phyloP scores from a whole-genome alignment of 768 basidiomycete species.

The Suillus clintonianus region DNA sequence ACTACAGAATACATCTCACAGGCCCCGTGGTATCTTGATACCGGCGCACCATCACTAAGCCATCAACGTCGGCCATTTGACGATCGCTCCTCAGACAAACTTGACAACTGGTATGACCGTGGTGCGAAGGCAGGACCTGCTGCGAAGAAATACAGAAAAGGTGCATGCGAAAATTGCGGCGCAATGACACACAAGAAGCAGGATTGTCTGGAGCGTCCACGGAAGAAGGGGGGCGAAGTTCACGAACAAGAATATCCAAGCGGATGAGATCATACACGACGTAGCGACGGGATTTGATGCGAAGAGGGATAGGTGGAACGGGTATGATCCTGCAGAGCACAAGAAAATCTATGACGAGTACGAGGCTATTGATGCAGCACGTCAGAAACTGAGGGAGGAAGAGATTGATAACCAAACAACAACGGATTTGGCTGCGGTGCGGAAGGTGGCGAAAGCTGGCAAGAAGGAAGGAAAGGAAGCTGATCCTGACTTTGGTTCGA shows the following conservation, averaged over 20 bases:
- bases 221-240: slow-evolving; percentile 96
- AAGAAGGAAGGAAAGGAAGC: slow-evolving; percentile 67
- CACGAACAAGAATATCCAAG: slow-evolving; percentile 85
- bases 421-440: slow-evolving; percentile 85
- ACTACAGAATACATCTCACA: slow-evolving; percentile 92
- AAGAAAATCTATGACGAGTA: slow-evolving; percentile 91
- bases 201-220: slow-evolving; percentile 95
- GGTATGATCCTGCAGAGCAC: slow-evolving; percentile 90
- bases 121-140: slow-evolving; percentile 84
- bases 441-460: slow-evolving; percentile 93
- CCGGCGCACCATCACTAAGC: slow-evolving; percentile 88
- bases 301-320: slow-evolving; percentile 98
- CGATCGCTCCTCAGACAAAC: slow-evolving; percentile 59
- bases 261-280: slow-evolving; percentile 89
- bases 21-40: slow-evolving; percentile 98
- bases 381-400: slow-evolving; percentile 91
- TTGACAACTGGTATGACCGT: slow-evolving; percentile 91
- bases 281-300: slow-evolving; percentile 81
- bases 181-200: slow-evolving; percentile 89
- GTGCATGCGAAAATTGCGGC: slow-evolving; percentile 99
- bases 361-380: slow-evolving; percentile 85
- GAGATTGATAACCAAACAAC: slow-evolving; percentile 98
- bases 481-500: slow-evolving; percentile 94
- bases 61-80: slow-evolving; percentile 85
- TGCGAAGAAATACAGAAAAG: slow-evolving; percentile 95